Evolutionary conservation across 1,139 yeast species (phyloP).

Genomic region (Suhomyces terraborum): DNA sequence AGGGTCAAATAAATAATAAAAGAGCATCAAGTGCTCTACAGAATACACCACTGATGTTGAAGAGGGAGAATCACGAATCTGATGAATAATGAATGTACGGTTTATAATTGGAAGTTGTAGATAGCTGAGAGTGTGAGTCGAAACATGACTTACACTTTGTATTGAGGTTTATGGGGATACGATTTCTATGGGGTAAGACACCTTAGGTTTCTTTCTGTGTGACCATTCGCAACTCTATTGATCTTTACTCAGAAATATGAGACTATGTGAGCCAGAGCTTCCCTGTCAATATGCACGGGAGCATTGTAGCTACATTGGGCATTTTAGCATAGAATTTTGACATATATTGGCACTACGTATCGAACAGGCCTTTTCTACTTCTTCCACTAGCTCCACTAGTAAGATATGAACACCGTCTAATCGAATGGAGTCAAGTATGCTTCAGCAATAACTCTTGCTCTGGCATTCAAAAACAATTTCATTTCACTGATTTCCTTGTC

Average conservation of each 20-base stretch:
- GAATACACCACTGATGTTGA: conserved; percentile 5
- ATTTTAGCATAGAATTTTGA: no score
- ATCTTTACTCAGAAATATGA: no score
- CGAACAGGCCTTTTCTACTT: conserved; percentile 5
- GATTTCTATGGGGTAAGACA: no score
- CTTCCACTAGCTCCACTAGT: conserved; percentile 1
- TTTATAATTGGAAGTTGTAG: neutral
- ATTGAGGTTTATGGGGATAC: no score
- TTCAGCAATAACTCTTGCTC: conserved; percentile 98
- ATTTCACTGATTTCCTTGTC: conserved; percentile 98
- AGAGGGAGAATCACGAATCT: conserved; percentile 6
- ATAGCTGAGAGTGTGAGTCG: no score
- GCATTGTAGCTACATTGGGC: no score
- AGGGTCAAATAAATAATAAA: conserved; percentile 3
- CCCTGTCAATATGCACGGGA: no score
- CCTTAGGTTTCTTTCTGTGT: no score
- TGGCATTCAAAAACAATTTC: conserved; percentile 93
- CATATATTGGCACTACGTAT: conserved; percentile 6
- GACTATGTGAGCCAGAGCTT: no score
- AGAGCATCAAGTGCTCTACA: conserved; percentile 8
- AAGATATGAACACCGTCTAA: conserved; percentile 22
- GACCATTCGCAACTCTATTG: no score
- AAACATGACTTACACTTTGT: no score
- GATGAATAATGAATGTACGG: conserved; percentile 2
- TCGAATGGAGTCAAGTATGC: conserved; percentile 81